phyloP scores from a whole-genome alignment of 495 filamentous ascomycete species.

The Talaromyces stipitatus region DNA sequence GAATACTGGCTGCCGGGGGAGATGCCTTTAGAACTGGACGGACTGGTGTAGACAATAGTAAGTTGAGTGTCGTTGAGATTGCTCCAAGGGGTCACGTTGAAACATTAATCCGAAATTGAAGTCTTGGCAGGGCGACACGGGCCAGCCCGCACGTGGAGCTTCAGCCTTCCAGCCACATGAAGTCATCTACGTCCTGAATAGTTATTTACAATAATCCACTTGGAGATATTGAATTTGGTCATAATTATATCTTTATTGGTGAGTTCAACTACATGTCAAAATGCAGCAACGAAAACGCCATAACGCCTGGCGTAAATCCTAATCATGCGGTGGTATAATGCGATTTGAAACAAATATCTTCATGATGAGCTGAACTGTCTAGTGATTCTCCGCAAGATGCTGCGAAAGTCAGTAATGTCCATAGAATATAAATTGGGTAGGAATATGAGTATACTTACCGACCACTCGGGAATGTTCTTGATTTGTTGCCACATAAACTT shows the following conservation, averaged over 20 bases:
- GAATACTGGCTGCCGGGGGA: not conserved
- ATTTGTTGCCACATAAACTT: slow-evolving; percentile 96
- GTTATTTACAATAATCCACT: not conserved
- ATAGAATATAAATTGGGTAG: not conserved
- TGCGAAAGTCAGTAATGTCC: slow-evolving; percentile 11
- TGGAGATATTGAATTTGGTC: no score
- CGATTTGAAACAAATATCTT: slow-evolving; percentile 3
- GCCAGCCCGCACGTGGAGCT: not conserved
- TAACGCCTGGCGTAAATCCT: not conserved
- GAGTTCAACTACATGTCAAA: not conserved
- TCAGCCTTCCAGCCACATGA: slow-evolving; percentile 2
- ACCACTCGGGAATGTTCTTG: slow-evolving; percentile 92
- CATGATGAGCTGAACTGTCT: not conserved
- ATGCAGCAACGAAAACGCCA: not conserved
- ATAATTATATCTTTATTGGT: no score
- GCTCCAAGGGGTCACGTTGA: slow-evolving; percentile 3
- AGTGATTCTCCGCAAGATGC: slow-evolving; percentile 44
- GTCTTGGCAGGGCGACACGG: not conserved
- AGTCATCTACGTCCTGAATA: not conserved
- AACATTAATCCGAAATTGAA: slow-evolving; percentile 6
- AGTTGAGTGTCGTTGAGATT: not conserved
- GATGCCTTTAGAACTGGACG: not conserved
- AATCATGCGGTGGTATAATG: not conserved
- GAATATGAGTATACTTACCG: slow-evolving; percentile 41
- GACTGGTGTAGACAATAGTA: not conserved